Evolutionary conservation across 2,329 filamentous ascomycete genomes (phyloP).

Genomic region (Pseudogymnoascus sp.): DNA sequence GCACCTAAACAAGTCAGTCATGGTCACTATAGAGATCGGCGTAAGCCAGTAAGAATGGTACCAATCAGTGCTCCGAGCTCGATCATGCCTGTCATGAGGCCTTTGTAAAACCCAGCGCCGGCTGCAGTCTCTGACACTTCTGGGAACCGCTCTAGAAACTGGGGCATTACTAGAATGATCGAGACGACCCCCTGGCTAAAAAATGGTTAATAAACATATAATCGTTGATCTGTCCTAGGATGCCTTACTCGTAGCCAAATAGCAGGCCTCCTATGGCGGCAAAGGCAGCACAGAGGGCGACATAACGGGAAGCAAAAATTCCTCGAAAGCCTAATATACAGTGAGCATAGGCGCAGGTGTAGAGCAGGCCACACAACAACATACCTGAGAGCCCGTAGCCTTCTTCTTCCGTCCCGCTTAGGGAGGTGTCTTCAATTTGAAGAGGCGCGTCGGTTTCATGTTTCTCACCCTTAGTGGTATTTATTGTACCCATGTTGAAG

Average conservation of each 20-base stretch:
- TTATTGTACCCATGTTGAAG: not conserved
- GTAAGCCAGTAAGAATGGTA: not conserved
- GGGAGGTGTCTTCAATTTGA: not conserved
- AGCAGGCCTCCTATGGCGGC: constrained; percentile 35
- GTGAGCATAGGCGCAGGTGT: constrained; percentile 10
- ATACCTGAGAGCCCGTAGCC: not conserved
- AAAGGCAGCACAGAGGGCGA: constrained; percentile 29
- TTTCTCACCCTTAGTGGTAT: not conserved
- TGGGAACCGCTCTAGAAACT: constrained; percentile 29
- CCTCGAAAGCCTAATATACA: constrained; percentile 25
- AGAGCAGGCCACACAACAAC: not conserved
- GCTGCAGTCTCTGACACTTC: constrained; percentile 29
- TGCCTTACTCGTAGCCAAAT: constrained; percentile 31
- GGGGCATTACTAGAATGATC: constrained; percentile 31
- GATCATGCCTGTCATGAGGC: constrained; percentile 45
- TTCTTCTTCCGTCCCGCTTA: not conserved
- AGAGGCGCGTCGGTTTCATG: not conserved
- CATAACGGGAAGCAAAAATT: constrained; percentile 29
- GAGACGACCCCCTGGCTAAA: constrained; percentile 34
- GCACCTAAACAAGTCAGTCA: constrained; percentile 23
- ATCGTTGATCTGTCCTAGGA: not conserved
- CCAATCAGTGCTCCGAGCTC: constrained; percentile 42
- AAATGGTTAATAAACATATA: not conserved
- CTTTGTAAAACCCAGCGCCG: constrained; percentile 17
- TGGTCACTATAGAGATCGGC: not conserved